A percentile compares a stretch with the other conserved stretches of the same genome.
Conservation (phyloP, 192 early-diverging fungal species). For the Podila horticola region DNA sequence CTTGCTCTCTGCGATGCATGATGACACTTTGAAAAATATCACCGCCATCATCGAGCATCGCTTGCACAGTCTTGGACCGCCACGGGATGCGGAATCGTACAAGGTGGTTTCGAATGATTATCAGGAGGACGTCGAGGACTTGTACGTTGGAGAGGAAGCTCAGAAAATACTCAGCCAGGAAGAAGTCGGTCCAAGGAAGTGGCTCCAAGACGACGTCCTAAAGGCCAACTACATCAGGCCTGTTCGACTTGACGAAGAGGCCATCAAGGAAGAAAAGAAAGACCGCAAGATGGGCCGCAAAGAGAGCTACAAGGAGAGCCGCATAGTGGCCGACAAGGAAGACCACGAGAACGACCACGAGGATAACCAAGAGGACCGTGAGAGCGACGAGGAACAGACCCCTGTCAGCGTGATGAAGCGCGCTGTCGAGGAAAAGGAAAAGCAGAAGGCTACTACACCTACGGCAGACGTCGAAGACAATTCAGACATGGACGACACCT, state of each 20-base stretch:
- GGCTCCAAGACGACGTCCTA: background rate
- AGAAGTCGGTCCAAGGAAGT: background rate
- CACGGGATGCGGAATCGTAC: background rate
- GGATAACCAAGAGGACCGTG: background rate
- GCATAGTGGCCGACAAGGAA: too few relatives aligned
- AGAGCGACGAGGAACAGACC: background rate
- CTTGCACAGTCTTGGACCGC: background rate
- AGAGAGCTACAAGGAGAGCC: too few relatives aligned
- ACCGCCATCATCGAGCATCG: background rate
- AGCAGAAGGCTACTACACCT: too few relatives aligned
- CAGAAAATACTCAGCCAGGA: too few relatives aligned
- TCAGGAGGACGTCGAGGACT: background rate
- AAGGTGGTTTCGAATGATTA: background rate
- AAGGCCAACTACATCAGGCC: background rate
- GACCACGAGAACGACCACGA: background rate
- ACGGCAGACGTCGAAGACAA: too few relatives aligned
- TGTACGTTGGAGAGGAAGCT: background rate
- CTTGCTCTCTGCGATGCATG: background rate
- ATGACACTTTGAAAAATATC: conserved; percentile 11
- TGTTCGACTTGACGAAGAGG: background rate
- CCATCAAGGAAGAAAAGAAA: background rate
- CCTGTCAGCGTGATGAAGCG: background rate
- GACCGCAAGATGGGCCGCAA: background rate
- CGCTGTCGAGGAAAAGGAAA: too few relatives aligned
- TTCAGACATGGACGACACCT: too few relatives aligned